Percentiles rank a stretch among this genome's conserved stretches.
Evolutionary conservation across 768 basidiomycete genomes (phyloP).

Genomic region (Termitomyces sp.): DNA sequence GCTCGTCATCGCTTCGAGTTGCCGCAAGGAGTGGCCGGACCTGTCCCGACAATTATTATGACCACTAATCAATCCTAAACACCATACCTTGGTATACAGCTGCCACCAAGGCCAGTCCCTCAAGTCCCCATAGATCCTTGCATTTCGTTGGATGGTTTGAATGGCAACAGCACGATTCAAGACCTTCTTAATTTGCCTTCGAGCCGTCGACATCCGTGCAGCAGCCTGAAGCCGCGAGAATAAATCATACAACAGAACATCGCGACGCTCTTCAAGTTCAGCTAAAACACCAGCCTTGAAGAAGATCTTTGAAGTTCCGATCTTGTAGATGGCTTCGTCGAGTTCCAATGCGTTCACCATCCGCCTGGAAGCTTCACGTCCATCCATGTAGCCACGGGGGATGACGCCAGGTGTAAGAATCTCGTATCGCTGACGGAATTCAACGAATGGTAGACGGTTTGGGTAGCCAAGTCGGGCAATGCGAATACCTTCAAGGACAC

Average conservation of each 20-base stretch:
- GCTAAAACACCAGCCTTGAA: slow-evolving; percentile 98
- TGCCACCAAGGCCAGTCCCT: slow-evolving; percentile 99
- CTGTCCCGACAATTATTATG: slow-evolving; percentile 27
- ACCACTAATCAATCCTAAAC: background rate
- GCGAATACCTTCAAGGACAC: slow-evolving; percentile 97
- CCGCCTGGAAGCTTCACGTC: slow-evolving; percentile 85
- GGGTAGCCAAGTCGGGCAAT: slow-evolving; percentile 97
- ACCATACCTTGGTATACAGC: slow-evolving; percentile 79
- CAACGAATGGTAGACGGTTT: slow-evolving; percentile 92
- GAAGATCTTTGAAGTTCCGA: slow-evolving; percentile 97
- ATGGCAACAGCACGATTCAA: slow-evolving; percentile 89
- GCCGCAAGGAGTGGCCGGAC: slow-evolving; percentile 91
- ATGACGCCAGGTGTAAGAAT: slow-evolving; percentile 91
- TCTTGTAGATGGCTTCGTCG: slow-evolving; percentile 77
- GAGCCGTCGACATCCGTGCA: slow-evolving; percentile 78
- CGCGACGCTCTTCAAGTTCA: slow-evolving; percentile 89
- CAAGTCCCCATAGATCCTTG: slow-evolving; percentile 83
- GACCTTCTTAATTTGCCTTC: slow-evolving; percentile 91
- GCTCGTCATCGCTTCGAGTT: slow-evolving; percentile 87
- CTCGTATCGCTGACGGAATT: slow-evolving; percentile 96
- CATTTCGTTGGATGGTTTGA: slow-evolving; percentile 91
- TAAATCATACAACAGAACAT: slow-evolving; percentile 80
- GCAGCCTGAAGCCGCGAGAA: slow-evolving; percentile 86
- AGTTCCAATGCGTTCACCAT: slow-evolving; percentile 90
- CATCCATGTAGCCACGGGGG: slow-evolving; percentile 96